These are phyloP conservation scores for Geotrichum phurueaensis DNA, from an alignment of 1,139 yeast species.

Conservation along the genomic window DNA sequence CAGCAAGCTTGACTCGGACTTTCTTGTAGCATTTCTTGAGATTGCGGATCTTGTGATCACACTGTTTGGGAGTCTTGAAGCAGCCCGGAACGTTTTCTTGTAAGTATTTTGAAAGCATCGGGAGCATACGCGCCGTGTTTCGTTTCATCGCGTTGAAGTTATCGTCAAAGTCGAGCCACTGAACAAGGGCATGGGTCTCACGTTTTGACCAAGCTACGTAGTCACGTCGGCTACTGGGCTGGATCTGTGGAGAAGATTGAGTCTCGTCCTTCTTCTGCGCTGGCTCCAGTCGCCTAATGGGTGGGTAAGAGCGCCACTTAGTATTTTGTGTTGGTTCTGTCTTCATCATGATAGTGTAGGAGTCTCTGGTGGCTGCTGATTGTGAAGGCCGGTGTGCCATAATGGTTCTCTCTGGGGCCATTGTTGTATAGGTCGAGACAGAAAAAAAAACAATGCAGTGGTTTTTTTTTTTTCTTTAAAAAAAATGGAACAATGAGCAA, in stretches of 20 bases:
- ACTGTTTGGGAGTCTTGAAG: constrained; percentile 18
- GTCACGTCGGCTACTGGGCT: constrained; percentile 14
- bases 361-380: neutral
- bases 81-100: constrained; percentile 14
- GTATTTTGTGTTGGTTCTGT: neutral
- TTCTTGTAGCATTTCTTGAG: constrained; percentile 17
- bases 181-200: constrained; percentile 18
- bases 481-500: neutral
- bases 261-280: constrained; percentile 3
- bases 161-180: constrained; percentile 16
- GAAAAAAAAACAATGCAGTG: neutral
- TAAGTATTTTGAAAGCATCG: constrained; percentile 15
- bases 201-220: constrained; percentile 19
- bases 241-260: neutral
- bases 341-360: constrained; percentile 6
- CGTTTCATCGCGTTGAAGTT: constrained; percentile 16
- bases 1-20: constrained; percentile 11
- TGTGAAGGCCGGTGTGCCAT: constrained; percentile 3
- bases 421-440: neutral
- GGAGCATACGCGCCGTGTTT: constrained; percentile 17
- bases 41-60: constrained; percentile 19
- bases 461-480: neutral
- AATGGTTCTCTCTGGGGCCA: constrained; percentile 5
- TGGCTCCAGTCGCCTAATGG: constrained; percentile 8
- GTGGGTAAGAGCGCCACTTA: constrained; percentile 4